Percentiles rank a stretch among this genome's conserved stretches.
phyloP scores from a whole-genome alignment of 768 basidiomycete genomes.

The Dioszegia hungarica region DNA sequence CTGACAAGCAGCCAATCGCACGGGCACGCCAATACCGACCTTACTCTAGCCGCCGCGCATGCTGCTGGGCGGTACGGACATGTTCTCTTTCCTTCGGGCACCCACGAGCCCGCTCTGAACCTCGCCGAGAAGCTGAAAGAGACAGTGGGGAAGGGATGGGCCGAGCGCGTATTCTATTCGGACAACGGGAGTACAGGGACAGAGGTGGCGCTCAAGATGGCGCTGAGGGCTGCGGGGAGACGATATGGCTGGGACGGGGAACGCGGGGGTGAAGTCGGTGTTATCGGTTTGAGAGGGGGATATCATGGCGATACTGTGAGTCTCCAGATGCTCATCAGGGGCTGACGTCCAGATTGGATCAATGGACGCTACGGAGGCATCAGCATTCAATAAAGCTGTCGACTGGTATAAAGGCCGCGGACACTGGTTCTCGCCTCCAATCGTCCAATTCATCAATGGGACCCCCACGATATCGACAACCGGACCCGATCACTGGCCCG shows the following conservation, averaged over 20 bases:
- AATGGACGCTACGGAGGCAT: constrained; percentile 87
- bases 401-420: constrained; percentile 95
- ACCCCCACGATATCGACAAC: constrained; percentile 42
- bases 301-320: constrained; percentile 86
- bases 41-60: constrained; percentile 78
- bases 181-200: constrained; percentile 95
- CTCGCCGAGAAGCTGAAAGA: constrained; percentile 73
- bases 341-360: constrained; percentile 61
- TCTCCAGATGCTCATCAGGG: neutral
- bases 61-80: constrained; percentile 94
- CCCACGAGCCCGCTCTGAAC: constrained; percentile 75
- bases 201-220: constrained; percentile 99
- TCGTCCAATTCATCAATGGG: constrained; percentile 65
- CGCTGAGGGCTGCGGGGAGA: constrained; percentile 58
- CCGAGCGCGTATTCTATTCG: constrained; percentile 81
- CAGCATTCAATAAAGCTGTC: constrained; percentile 71
- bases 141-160: constrained; percentile 81
- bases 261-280: constrained; percentile 56
- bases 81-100: constrained; percentile 89
- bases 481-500: constrained; percentile 38
- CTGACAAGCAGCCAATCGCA: constrained; percentile 61
- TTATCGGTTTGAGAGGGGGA: constrained; percentile 82
- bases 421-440: constrained; percentile 88
- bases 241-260: constrained; percentile 46
- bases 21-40: constrained; percentile 70